Percentiles rank a stretch among this genome's conserved stretches.
These are phyloP conservation scores for Chlorella ohadii DNA, from an alignment of 139 green algal species.

Conservation along the genomic window DNA sequence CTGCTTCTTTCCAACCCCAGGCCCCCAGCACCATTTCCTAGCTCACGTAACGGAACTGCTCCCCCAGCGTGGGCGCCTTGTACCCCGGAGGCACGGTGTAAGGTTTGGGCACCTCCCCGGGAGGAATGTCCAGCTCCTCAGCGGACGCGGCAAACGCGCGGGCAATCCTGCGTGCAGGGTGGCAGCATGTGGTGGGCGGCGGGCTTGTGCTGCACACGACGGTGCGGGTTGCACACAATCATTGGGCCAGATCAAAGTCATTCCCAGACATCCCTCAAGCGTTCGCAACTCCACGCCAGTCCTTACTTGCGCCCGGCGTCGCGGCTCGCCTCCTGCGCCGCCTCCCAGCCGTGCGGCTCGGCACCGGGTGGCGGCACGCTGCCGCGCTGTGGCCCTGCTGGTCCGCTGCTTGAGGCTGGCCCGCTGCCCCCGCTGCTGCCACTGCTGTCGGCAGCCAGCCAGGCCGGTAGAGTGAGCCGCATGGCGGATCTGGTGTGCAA, in stretches of 20 bases:
- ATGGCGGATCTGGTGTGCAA: too few species aligned
- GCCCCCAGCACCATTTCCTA: not conserved
- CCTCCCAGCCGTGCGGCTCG: not conserved
- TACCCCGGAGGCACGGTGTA: slow-evolving; percentile 40
- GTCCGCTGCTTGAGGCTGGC: too few species aligned
- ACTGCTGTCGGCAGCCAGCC: not conserved
- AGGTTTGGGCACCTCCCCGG: slow-evolving; percentile 21
- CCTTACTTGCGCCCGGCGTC: not conserved
- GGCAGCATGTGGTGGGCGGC: not conserved
- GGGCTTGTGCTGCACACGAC: too few species aligned
- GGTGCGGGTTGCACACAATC: too few species aligned
- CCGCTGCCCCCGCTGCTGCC: too few species aligned
- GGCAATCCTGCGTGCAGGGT: not conserved
- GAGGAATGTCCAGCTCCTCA: not conserved
- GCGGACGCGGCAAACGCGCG: not conserved
- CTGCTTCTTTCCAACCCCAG: too few species aligned
- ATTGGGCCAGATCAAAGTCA: too few species aligned
- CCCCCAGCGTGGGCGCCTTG: slow-evolving; percentile 36
- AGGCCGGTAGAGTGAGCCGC: too few species aligned
- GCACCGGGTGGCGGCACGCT: too few species aligned
- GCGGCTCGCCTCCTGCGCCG: not conserved
- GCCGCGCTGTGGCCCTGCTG: too few species aligned
- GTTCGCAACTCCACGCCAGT: too few species aligned
- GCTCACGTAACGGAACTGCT: slow-evolving; percentile 48
- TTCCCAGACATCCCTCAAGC: too few species aligned